These are phyloP conservation scores for Saccharomycopsis vini DNA, from an alignment of 805 yeast species.

Conservation along the genomic window DNA sequence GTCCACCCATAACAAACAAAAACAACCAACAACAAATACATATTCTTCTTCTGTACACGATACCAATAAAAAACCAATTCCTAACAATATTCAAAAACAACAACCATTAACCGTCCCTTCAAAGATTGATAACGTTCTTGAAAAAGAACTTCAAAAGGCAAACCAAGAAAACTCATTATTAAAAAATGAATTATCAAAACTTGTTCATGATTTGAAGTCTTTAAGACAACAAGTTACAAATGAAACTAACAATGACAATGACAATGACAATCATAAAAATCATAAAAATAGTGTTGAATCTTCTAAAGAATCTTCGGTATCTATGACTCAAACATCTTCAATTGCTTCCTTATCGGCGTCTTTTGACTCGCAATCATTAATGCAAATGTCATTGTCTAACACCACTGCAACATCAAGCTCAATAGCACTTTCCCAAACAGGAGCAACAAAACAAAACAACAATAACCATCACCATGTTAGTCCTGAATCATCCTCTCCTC, in stretches of 20 bases:
- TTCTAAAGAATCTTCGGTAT: neutral
- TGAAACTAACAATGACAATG: neutral
- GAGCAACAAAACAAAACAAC: too few relatives aligned
- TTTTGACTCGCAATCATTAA: too few relatives aligned
- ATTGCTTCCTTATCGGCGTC: too few relatives aligned
- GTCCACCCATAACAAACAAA: neutral
- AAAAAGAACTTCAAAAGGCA: conserved; percentile 32
- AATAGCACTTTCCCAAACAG: too few relatives aligned
- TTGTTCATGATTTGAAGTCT: conserved; percentile 35
- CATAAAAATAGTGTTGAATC: too few relatives aligned
- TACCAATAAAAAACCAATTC: neutral
- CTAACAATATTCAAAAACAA: neutral
- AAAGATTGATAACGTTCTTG: conserved; percentile 27
- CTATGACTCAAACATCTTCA: neutral
- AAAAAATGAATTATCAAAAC: conserved; percentile 35
- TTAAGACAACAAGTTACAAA: conserved; percentile 22
- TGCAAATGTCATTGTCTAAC: too few relatives aligned
- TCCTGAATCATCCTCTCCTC: neutral
- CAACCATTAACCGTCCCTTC: too few relatives aligned
- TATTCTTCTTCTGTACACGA: too few relatives aligned
- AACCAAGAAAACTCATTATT: conserved; percentile 37
- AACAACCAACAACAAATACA: neutral
- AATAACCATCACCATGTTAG: too few relatives aligned
- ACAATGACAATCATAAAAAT: neutral
- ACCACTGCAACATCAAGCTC: too few relatives aligned